phyloP scores from a whole-genome alignment of 345 rosid species.

The Acer yangbiense region DNA sequence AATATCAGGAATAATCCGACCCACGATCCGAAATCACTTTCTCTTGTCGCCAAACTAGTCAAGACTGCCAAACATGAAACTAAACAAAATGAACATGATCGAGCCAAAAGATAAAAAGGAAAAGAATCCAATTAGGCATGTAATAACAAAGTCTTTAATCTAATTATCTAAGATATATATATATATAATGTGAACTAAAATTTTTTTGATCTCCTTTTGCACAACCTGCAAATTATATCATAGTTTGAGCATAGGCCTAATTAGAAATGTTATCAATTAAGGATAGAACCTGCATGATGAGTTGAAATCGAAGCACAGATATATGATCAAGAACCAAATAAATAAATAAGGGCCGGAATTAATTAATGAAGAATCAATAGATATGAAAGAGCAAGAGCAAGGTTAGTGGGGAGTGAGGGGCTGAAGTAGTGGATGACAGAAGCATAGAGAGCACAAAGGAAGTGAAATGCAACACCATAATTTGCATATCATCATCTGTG shows the following conservation, averaged over 20 bases:
- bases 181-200: not conserved
- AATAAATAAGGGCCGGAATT: not conserved
- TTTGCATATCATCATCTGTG: conserved; percentile 81
- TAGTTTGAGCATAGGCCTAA: not conserved
- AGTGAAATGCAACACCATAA: conserved; percentile 46
- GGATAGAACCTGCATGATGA: not conserved
- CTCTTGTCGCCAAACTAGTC: too few relatives aligned
- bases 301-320: not conserved
- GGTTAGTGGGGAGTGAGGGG: conserved; percentile 13
- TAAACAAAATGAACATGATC: not conserved
- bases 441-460: conserved; percentile 90
- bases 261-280: too few relatives aligned
- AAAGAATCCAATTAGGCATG: not conserved
- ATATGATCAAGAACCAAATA: not conserved
- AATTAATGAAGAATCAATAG: not conserved
- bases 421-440: conserved; percentile 71
- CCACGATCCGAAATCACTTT: not conserved
- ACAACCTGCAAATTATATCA: not conserved
- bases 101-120: not conserved
- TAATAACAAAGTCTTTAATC: not conserved
- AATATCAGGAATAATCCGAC: not conserved
- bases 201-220: not conserved
- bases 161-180: too few relatives aligned
- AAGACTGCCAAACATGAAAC: not conserved
- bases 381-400: conserved; percentile 7